Conservation (phyloP, 2,329 filamentous ascomycete genomes). For the Madurella mycetomatis region DNA sequence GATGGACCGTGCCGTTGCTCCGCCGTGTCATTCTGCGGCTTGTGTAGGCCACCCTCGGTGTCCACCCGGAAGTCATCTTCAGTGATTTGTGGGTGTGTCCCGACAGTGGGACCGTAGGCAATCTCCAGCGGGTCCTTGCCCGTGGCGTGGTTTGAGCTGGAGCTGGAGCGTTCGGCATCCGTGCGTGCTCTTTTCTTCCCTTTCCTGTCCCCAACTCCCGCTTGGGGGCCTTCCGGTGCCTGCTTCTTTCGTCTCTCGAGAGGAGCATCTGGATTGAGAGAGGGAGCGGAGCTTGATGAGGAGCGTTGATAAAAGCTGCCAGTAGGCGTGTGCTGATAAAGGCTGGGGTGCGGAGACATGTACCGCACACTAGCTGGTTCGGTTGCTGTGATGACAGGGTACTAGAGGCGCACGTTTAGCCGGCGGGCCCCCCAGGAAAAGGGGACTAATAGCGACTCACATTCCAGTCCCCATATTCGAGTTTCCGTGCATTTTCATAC, state of each 20-base stretch:
- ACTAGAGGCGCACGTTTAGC: conserved; percentile 48
- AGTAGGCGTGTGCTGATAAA: conserved; percentile 32
- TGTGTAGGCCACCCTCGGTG: conserved; percentile 19
- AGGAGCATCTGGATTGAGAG: conserved; percentile 22
- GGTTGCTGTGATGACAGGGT: conserved; percentile 82
- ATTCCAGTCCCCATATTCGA: conserved; percentile 91
- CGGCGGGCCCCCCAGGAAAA: not conserved
- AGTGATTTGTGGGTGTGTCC: conserved; percentile 23
- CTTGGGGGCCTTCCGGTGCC: conserved; percentile 24
- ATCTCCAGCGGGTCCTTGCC: conserved; percentile 28
- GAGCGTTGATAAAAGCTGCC: conserved; percentile 25
- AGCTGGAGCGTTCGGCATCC: conserved; percentile 12
- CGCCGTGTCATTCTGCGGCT: conserved; percentile 17
- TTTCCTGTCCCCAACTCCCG: conserved; percentile 21
- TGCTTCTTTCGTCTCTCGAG: conserved; percentile 24
- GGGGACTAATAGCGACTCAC: conserved; percentile 51
- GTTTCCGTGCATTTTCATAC: conserved; percentile 64
- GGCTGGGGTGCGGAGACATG: conserved; percentile 32
- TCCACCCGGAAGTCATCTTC: conserved; percentile 28
- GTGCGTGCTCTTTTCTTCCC: conserved; percentile 26
- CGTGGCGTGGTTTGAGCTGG: conserved; percentile 15
- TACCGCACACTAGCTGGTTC: conserved; percentile 47
- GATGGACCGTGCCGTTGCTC: conserved; percentile 3
- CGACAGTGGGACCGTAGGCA: conserved; percentile 26
- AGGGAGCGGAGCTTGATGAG: conserved; percentile 19